phyloP scores from a whole-genome alignment of 2,329 filamentous ascomycete species.

The Ceratocystis albifundus region DNA sequence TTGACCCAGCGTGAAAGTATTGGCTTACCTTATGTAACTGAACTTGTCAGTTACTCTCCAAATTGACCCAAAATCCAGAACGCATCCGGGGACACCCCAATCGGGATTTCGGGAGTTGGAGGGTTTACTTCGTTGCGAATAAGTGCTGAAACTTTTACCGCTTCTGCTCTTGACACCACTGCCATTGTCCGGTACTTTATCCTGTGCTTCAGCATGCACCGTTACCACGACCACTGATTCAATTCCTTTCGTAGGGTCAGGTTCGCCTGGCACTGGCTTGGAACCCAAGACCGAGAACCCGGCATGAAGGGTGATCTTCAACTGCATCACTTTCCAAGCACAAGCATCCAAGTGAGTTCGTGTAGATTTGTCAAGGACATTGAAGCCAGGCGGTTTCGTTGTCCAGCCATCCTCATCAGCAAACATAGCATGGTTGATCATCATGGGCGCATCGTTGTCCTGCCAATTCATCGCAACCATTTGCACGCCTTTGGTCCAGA shows the following conservation, averaged over 20 bases:
- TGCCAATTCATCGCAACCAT: constrained; percentile 99
- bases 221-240: constrained; percentile 66
- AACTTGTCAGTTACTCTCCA: constrained; percentile 54
- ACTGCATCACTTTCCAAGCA: constrained; percentile 45
- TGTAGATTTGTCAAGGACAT: constrained; percentile 35
- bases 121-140: constrained; percentile 48
- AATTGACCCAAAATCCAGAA: constrained; percentile 48
- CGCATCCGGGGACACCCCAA: constrained; percentile 43
- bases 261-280: constrained; percentile 24
- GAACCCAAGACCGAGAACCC: constrained; percentile 53
- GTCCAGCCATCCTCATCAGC: constrained; percentile 74
- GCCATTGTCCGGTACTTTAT: constrained; percentile 28
- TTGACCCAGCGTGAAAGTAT: not conserved
- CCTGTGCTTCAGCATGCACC: constrained; percentile 61
- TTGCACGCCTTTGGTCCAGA: constrained; percentile 89
- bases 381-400: constrained; percentile 68
- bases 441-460: constrained; percentile 83
- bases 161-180: constrained; percentile 27
- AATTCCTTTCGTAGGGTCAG: constrained; percentile 8
- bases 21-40: constrained; percentile 56
- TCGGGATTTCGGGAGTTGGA: constrained; percentile 50
- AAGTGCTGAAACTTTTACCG: constrained; percentile 41
- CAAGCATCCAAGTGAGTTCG: constrained; percentile 37
- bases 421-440: constrained; percentile 97
- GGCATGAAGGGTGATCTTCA: constrained; percentile 62